Conservation (phyloP, 2,329 filamentous ascomycete genomes). For the Raffaelea arxii region DNA sequence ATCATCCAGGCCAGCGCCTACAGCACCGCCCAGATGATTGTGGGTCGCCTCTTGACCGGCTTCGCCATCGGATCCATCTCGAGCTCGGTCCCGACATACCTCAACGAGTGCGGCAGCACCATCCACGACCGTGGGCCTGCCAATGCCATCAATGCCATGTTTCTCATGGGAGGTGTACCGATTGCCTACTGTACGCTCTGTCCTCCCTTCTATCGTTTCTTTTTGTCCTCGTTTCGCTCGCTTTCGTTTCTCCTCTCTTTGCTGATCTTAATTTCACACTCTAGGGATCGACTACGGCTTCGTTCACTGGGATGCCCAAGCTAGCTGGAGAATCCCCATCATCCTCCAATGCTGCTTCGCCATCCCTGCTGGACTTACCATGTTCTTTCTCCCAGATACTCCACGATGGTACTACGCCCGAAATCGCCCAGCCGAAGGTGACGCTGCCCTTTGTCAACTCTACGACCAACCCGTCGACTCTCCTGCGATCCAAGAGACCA, state of each 20-base stretch:
- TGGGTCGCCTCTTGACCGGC: constrained; percentile 1
- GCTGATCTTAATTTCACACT: too few relatives aligned
- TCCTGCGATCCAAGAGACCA: neutral
- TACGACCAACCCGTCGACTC: neutral
- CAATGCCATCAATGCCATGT: constrained; percentile 1
- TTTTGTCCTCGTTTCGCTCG: too few relatives aligned
- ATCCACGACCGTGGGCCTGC: constrained; percentile 1
- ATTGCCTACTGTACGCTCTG: constrained; percentile 2
- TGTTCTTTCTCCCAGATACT: constrained; percentile 1
- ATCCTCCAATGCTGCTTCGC: constrained; percentile 4
- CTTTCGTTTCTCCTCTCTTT: too few relatives aligned
- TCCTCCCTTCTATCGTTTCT: too few relatives aligned
- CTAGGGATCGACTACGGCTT: constrained; percentile 3
- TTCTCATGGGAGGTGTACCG: constrained; percentile 1
- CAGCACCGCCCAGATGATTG: constrained; percentile 1
- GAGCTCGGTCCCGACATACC: neutral
- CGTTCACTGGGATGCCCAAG: constrained; percentile 1
- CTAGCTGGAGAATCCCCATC: constrained; percentile 2
- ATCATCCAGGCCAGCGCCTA: neutral
- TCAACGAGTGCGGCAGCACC: constrained; percentile 1
- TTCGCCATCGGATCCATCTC: constrained; percentile 3
- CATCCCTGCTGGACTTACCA: neutral
- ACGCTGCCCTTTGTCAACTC: constrained; percentile 1
- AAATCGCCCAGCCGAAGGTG: neutral
- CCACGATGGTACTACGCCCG: constrained; percentile 2